phyloP scores from a whole-genome alignment of 306 rosid species.

The Castanopsis chinensis region DNA sequence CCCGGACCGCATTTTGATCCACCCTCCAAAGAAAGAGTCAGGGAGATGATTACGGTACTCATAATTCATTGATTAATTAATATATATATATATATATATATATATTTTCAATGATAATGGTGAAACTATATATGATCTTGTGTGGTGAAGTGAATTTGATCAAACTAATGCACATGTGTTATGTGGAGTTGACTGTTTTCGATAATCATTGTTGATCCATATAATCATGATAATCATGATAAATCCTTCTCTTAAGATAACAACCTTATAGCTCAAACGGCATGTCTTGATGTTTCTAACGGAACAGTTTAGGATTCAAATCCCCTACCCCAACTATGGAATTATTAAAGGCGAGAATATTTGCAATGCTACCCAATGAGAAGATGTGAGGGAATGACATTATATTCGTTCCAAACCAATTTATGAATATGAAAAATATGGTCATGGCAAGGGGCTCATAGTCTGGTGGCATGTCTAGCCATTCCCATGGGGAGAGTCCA shows the following conservation, averaged over 20 bases:
- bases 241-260: too few relatives aligned
- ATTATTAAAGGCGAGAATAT: too few relatives aligned
- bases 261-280: too few relatives aligned
- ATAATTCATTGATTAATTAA: conserved; percentile 14
- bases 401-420: background rate
- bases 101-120: conserved; percentile 2
- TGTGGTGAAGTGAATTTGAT: background rate
- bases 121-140: background rate
- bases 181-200: background rate
- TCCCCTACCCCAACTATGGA: too few relatives aligned
- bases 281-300: too few relatives aligned
- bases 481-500: too few relatives aligned
- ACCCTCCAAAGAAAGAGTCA: conserved; percentile 59
- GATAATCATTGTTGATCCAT: background rate
- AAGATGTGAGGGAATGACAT: background rate
- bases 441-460: background rate
- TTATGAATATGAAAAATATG: background rate
- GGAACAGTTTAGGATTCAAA: too few relatives aligned
- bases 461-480: too few relatives aligned
- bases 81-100: background rate
- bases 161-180: background rate
- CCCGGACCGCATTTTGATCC: conserved; percentile 90
- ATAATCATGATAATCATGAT: too few relatives aligned
- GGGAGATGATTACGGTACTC: conserved; percentile 56
- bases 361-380: too few relatives aligned